Conservation (phyloP, 1,284 basidiomycete species). For the Leccinum variabile region DNA sequence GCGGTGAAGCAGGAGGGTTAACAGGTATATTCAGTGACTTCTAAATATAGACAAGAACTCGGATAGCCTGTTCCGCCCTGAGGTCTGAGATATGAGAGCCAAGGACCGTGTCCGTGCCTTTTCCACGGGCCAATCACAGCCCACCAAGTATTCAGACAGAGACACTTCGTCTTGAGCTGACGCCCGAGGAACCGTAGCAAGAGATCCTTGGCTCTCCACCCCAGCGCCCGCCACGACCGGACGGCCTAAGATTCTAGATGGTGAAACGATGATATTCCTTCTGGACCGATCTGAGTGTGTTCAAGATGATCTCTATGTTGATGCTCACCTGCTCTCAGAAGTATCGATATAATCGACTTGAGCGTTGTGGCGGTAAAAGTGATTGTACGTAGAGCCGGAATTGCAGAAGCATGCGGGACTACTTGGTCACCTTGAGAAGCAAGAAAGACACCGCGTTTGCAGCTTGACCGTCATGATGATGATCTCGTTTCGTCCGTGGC, state of each 20-base stretch:
- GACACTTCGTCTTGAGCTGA: background rate
- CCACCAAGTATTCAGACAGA: background rate
- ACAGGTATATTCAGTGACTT: constrained; percentile 10
- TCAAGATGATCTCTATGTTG: background rate
- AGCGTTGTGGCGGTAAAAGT: background rate
- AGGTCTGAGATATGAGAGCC: background rate
- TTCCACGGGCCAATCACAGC: background rate
- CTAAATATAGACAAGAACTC: constrained; percentile 2
- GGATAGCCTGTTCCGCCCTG: background rate
- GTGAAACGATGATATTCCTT: background rate
- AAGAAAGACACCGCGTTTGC: background rate
- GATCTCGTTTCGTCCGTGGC: constrained; percentile 18
- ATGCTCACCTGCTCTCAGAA: background rate
- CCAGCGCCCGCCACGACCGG: background rate
- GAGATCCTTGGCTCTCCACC: constrained; percentile 3
- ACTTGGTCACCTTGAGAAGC: background rate
- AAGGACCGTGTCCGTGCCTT: background rate
- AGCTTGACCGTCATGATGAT: constrained; percentile 3
- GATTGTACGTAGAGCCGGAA: constrained; percentile 1
- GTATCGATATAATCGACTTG: background rate
- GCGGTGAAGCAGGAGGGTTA: background rate
- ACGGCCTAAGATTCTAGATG: background rate
- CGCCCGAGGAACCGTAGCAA: background rate
- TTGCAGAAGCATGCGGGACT: background rate
- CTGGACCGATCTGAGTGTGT: background rate